A percentile compares a stretch with the other conserved stretches of the same genome.
phyloP scores from a whole-genome alignment of 371 early-diverging fungal species.

The Syncephalastrum sp. region DNA sequence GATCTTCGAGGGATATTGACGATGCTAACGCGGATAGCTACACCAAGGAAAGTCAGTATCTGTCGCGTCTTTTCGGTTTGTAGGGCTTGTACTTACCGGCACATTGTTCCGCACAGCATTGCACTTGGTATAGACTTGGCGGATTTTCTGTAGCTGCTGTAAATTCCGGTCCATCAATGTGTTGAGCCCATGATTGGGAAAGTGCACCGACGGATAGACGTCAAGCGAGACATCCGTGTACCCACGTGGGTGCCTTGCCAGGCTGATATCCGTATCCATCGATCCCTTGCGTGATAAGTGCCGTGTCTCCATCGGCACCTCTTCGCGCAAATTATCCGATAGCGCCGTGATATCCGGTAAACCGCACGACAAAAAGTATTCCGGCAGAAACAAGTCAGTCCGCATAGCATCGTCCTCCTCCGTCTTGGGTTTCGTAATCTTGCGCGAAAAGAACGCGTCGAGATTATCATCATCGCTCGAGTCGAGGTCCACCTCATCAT shows the following conservation, averaged over 20 bases:
- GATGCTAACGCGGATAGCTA: constrained; percentile 33
- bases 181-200: constrained; percentile 61
- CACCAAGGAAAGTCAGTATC: background rate
- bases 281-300: constrained; percentile 3
- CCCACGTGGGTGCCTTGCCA: constrained; percentile 6
- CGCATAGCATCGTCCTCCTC: constrained; percentile 37
- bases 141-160: constrained; percentile 61
- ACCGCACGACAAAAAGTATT: constrained; percentile 50
- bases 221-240: constrained; percentile 48
- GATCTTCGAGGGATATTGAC: constrained; percentile 21
- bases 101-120: constrained; percentile 64
- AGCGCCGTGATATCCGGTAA: constrained; percentile 47
- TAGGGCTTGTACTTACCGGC: constrained; percentile 39
- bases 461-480: constrained; percentile 50
- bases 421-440: constrained; percentile 47
- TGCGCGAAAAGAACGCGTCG: constrained; percentile 56
- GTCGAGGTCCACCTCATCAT: constrained; percentile 49
- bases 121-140: constrained; percentile 74
- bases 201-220: constrained; percentile 58
- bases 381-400: constrained; percentile 53
- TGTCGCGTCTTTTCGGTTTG: background rate
- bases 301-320: background rate
- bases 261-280: constrained; percentile 5
- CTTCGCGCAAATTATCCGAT: constrained; percentile 16
- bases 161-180: constrained; percentile 63